Evolutionary conservation across 2,329 filamentous ascomycete species (phyloP).

Genomic region (Huntiella abstrusa): DNA sequence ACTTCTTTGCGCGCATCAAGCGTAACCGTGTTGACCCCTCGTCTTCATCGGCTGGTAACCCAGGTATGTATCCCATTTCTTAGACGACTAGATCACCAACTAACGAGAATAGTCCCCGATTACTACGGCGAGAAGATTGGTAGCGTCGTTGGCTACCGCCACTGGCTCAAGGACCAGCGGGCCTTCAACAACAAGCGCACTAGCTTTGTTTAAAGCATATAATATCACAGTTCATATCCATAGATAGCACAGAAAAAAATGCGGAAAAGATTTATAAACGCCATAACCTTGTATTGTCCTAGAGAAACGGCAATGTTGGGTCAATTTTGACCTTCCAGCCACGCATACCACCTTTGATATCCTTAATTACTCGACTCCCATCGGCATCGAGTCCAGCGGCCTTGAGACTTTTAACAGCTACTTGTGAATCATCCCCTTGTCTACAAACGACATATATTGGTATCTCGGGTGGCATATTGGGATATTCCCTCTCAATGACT

Average conservation of each 20-base stretch:
- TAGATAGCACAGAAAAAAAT: neutral
- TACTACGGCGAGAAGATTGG: slow-evolving; percentile 98
- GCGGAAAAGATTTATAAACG: neutral
- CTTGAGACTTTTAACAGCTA: slow-evolving; percentile 46
- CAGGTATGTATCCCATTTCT: slow-evolving; percentile 27
- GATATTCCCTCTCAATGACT: slow-evolving; percentile 20
- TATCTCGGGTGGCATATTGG: slow-evolving; percentile 22
- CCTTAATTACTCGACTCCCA: slow-evolving; percentile 41
- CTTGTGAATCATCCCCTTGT: slow-evolving; percentile 61
- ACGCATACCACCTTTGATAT: slow-evolving; percentile 51
- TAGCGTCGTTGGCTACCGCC: slow-evolving; percentile 74
- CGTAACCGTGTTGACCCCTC: slow-evolving; percentile 82
- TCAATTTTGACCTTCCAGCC: slow-evolving; percentile 59
- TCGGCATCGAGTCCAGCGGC: slow-evolving; percentile 34
- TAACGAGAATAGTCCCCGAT: slow-evolving; percentile 47
- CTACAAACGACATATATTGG: slow-evolving; percentile 57
- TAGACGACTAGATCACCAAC: neutral
- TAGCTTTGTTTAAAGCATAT: slow-evolving; percentile 31
- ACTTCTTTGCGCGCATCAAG: slow-evolving; percentile 84
- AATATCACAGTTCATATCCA: neutral
- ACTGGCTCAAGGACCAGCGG: slow-evolving; percentile 94
- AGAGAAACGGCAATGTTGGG: slow-evolving; percentile 32
- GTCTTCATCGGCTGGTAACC: slow-evolving; percentile 75
- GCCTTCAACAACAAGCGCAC: slow-evolving; percentile 87
- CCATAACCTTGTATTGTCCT: slow-evolving; percentile 5